Percentiles rank a stretch among this genome's conserved stretches.
These are phyloP conservation scores for Coemansia javaensis DNA, from an alignment of 192 early-diverging fungal genomes.

Conservation along the genomic window DNA sequence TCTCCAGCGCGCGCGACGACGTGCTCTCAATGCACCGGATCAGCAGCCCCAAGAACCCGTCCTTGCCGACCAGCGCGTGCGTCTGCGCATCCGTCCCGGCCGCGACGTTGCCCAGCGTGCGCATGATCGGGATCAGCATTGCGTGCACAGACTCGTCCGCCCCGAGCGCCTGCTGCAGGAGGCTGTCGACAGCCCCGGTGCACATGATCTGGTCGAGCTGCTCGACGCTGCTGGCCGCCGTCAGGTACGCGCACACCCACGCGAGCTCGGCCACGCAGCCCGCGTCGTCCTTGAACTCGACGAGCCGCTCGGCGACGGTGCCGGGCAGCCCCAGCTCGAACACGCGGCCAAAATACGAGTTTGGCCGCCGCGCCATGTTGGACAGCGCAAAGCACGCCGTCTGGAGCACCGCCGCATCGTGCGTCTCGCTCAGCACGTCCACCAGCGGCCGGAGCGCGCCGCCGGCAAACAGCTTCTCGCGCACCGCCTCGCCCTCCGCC, in stretches of 20 bases:
- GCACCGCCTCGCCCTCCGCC: conserved; percentile 68
- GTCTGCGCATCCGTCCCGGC: conserved; percentile 60
- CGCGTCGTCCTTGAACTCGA: conserved; percentile 18
- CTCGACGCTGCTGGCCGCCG: conserved; percentile 46
- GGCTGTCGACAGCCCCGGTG: conserved; percentile 25
- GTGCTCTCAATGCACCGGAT: conserved; percentile 28
- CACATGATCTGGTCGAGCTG: conserved; percentile 48
- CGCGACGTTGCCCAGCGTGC: conserved; percentile 65
- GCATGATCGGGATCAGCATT: conserved; percentile 54
- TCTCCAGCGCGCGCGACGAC: conserved; percentile 54
- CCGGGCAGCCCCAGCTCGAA: conserved; percentile 48
- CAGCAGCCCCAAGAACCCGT: conserved; percentile 47
- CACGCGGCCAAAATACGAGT: conserved; percentile 51
- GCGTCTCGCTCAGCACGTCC: conserved; percentile 59
- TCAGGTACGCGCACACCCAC: conserved; percentile 65
- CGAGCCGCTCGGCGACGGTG: conserved; percentile 52
- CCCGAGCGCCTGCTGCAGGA: conserved; percentile 8
- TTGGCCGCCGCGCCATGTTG: conserved; percentile 63
- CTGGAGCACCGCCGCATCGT: conserved; percentile 54
- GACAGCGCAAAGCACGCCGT: conserved; percentile 70
- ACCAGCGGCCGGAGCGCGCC: conserved; percentile 74
- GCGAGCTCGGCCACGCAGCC: conserved; percentile 59
- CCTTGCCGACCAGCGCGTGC: conserved; percentile 41
- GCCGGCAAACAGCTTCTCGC: conserved; percentile 67
- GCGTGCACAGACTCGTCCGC: conserved; percentile 29